These are phyloP conservation scores for Trypanosoma cruzi DNA, from an alignment of 208 protist genomes.

Conservation along the genomic window DNA sequence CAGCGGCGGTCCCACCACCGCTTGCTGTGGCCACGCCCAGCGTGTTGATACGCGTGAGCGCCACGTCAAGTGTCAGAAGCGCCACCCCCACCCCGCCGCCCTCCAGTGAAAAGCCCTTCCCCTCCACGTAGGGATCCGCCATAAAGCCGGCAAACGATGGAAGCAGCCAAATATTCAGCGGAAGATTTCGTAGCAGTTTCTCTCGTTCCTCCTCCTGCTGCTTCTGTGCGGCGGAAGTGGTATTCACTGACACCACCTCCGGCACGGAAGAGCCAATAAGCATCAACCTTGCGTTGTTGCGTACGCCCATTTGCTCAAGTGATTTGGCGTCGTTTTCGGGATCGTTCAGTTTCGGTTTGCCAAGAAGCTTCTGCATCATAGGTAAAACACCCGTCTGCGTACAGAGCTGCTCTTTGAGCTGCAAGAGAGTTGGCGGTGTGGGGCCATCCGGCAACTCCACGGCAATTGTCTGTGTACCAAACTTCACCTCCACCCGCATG, in stretches of 20 bases:
- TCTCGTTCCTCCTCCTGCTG: conserved; percentile 40
- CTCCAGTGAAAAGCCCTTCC: conserved; percentile 48
- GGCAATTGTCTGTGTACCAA: conserved; percentile 33
- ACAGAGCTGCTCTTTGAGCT: conserved; percentile 38
- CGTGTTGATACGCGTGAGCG: conserved; percentile 57
- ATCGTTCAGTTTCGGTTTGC: conserved; percentile 48
- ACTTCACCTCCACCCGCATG: conserved; percentile 63
- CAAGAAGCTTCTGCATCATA: conserved; percentile 55
- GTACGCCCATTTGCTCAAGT: conserved; percentile 43
- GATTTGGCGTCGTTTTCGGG: conserved; percentile 22
- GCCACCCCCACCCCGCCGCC: conserved; percentile 31
- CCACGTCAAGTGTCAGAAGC: conserved; percentile 45
- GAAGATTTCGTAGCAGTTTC: conserved; percentile 33
- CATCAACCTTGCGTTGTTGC: conserved; percentile 59
- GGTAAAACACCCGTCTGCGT: conserved; percentile 44
- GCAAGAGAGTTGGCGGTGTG: conserved; percentile 37
- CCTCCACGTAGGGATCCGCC: conserved; percentile 65
- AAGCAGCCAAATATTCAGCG: conserved; percentile 53
- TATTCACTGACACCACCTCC: conserved; percentile 44
- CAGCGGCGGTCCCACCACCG: not conserved
- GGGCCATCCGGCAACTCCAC: conserved; percentile 41
- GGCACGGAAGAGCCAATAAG: conserved; percentile 47
- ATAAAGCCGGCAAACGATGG: conserved; percentile 56
- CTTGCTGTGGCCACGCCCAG: conserved; percentile 24
- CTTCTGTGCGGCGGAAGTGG: conserved; percentile 24